A percentile compares a stretch with the other conserved stretches of the same genome.
Evolutionary conservation across 305 asterid genomes (phyloP).

Genomic region (Fraxinus albicans): DNA sequence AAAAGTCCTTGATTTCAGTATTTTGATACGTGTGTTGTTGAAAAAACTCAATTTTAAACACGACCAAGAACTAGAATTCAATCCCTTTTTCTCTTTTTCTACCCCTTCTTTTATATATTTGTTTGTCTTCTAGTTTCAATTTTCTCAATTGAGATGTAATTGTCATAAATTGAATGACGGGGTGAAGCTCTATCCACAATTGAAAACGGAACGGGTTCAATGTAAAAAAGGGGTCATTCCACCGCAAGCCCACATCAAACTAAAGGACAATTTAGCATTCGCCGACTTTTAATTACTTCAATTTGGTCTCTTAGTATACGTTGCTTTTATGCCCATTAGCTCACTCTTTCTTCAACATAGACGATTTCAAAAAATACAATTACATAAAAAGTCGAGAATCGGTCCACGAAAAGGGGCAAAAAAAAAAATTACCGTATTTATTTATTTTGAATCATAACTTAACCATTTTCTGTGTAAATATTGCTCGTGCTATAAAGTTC

Average conservation of each 20-base stretch:
- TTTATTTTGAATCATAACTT: too few relatives aligned
- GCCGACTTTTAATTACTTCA: conserved; percentile 15
- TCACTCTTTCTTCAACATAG: background rate
- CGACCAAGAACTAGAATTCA: background rate
- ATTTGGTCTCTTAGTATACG: background rate
- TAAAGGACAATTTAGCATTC: conserved; percentile 19
- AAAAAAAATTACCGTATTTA: too few relatives aligned
- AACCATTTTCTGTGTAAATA: too few relatives aligned
- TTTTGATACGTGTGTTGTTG: background rate
- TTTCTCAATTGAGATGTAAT: background rate
- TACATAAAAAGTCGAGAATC: too few relatives aligned
- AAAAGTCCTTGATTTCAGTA: background rate
- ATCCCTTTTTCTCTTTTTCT: background rate
- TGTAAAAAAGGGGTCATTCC: background rate
- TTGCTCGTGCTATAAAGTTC: too few relatives aligned
- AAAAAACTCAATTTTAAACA: background rate
- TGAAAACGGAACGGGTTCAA: background rate
- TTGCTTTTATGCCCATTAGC: background rate
- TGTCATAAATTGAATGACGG: background rate
- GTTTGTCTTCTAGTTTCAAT: background rate
- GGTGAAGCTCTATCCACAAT: background rate
- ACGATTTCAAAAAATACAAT: background rate
- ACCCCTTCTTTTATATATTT: background rate
- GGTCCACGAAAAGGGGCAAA: too few relatives aligned
- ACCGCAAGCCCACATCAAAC: conserved; percentile 25